These are phyloP conservation scores for Xylariaceae sp. DNA, from an alignment of 2,329 filamentous ascomycete genomes.

Conservation along the genomic window DNA sequence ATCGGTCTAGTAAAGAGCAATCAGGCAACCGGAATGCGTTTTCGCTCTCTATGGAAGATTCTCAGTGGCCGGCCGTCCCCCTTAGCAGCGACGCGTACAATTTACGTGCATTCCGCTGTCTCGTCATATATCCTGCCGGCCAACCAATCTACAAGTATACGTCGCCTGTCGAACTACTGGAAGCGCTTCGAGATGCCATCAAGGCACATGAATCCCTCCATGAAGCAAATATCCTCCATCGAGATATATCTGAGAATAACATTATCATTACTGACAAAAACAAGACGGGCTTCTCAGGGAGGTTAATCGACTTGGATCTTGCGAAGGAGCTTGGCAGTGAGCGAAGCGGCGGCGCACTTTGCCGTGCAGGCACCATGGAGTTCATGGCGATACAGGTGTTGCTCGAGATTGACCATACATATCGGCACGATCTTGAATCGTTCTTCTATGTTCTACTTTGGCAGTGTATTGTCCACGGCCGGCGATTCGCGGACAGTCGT, in stretches of 20 bases:
- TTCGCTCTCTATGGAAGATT: not conserved
- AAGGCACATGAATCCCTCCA: conserved; percentile 18
- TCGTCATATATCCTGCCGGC: not conserved
- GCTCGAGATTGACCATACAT: conserved; percentile 5
- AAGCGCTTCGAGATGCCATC: conserved; percentile 14
- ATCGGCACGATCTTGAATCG: conserved; percentile 19
- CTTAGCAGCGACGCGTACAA: not conserved
- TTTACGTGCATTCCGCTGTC: not conserved
- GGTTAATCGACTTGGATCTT: conserved; percentile 18
- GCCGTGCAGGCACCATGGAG: conserved; percentile 10
- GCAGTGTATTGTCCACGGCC: conserved; percentile 2
- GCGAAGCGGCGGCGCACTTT: not conserved
- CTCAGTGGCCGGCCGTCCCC: not conserved
- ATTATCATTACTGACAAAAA: conserved; percentile 12
- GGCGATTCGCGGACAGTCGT: not conserved
- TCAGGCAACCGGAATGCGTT: not conserved
- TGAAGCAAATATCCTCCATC: conserved; percentile 14
- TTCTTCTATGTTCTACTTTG: conserved; percentile 21
- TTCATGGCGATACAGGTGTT: conserved; percentile 20
- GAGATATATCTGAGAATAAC: conserved; percentile 15
- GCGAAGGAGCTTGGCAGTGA: conserved; percentile 2
- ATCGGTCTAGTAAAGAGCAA: not conserved
- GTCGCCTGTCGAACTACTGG: conserved; percentile 9
- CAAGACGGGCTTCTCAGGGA: conserved; percentile 6
- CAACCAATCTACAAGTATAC: not conserved